Evolutionary conservation across 202 grass and related monocot species (phyloP).

Genomic region (Miscanthus sacchariflorus): DNA sequence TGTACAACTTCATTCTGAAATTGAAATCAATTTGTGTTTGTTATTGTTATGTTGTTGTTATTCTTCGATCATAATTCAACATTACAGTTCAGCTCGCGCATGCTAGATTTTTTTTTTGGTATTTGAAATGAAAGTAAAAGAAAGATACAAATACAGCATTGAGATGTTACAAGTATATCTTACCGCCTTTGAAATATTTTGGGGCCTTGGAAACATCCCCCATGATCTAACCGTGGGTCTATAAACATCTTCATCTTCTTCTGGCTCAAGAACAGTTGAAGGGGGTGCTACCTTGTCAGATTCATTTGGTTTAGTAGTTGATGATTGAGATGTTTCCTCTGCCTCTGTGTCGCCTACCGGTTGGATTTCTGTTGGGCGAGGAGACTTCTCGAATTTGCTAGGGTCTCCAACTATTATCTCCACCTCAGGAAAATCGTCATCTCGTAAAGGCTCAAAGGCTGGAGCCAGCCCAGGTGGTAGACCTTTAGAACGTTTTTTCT

Average conservation of each 20-base stretch:
- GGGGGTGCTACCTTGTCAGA: constrained; percentile 35
- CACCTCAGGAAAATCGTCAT: constrained; percentile 69
- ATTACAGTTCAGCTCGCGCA: neutral
- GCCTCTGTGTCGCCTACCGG: constrained; percentile 50
- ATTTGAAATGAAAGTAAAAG: neutral
- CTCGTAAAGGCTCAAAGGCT: constrained; percentile 46
- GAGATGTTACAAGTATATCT: constrained; percentile 6
- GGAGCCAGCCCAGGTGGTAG: constrained; percentile 61
- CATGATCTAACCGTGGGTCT: constrained; percentile 81
- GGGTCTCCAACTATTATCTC: constrained; percentile 88
- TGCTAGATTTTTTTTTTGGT: neutral
- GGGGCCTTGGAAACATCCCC: constrained; percentile 92
- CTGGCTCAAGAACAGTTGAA: constrained; percentile 51
- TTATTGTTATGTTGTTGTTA: neutral
- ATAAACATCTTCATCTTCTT: constrained; percentile 64
- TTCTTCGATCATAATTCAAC: neutral
- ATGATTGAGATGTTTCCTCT: constrained; percentile 40
- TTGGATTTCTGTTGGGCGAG: constrained; percentile 48
- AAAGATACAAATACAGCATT: constrained; percentile 8
- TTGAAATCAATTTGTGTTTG: neutral
- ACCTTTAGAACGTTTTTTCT: constrained; percentile 68
- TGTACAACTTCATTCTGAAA: constrained; percentile 13
- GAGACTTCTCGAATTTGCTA: constrained; percentile 68
- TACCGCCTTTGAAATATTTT: constrained; percentile 94
- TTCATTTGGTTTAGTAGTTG: constrained; percentile 53